Percentiles rank a stretch among this genome's conserved stretches.
phyloP scores from a whole-genome alignment of 371 early-diverging fungal species.

The Saksenaea oblongispora region DNA sequence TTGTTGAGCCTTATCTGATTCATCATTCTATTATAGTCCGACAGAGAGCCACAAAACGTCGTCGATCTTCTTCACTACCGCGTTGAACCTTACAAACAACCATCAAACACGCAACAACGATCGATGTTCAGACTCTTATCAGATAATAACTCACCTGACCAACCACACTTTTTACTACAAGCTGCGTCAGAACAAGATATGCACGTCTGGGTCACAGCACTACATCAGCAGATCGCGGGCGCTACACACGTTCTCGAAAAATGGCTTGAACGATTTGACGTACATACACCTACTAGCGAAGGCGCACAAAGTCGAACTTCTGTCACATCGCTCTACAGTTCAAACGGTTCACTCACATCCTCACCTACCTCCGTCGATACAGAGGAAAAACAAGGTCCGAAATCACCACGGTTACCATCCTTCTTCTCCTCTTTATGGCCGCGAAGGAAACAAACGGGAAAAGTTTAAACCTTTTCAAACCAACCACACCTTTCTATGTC shows the following conservation, averaged over 20 bases:
- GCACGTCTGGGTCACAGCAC: conserved; percentile 15
- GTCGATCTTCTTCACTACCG: conserved; percentile 16
- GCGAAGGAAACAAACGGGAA: neutral
- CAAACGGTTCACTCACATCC: conserved; percentile 3
- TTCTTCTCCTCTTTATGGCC: conserved; percentile 7
- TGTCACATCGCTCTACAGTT: neutral
- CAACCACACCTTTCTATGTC: neutral
- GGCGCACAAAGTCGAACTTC: neutral
- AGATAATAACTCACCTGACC: neutral
- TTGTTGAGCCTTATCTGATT: neutral
- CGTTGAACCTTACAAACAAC: conserved; percentile 1
- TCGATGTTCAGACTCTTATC: conserved; percentile 18
- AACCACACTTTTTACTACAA: conserved; percentile 12
- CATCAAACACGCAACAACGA: conserved; percentile 4
- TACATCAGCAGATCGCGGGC: conserved; percentile 5
- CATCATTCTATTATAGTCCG: conserved; percentile 9
- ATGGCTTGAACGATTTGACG: conserved; percentile 24
- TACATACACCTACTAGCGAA: conserved; percentile 4
- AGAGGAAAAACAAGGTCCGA: neutral
- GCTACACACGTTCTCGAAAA: conserved; percentile 16
- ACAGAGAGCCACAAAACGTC: neutral
- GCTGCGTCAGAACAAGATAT: conserved; percentile 15
- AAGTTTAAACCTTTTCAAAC: neutral
- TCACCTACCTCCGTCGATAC: conserved; percentile 8
- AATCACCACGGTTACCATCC: conserved; percentile 10